A percentile compares a stretch with the other conserved stretches of the same genome.
These are phyloP conservation scores for Rutstroemia sp. DNA, from an alignment of 2,329 filamentous ascomycete genomes.

Conservation along the genomic window DNA sequence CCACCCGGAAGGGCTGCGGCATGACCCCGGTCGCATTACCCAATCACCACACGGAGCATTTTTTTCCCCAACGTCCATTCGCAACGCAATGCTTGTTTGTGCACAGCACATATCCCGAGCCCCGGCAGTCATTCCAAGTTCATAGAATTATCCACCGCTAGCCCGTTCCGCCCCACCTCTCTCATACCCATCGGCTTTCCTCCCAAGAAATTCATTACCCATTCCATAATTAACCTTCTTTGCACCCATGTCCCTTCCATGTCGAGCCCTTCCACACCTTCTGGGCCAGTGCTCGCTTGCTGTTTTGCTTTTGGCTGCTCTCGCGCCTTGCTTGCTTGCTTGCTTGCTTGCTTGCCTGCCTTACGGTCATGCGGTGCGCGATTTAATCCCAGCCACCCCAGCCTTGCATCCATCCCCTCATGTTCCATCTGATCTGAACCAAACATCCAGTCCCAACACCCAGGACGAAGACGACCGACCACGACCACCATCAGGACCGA, in stretches of 20 bases:
- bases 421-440: background rate
- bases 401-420: background rate
- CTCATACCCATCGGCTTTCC: background rate
- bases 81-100: no score
- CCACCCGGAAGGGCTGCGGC: constrained; percentile 2
- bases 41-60: background rate
- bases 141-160: background rate
- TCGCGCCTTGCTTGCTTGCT: background rate
- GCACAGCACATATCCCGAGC: no score
- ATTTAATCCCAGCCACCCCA: background rate
- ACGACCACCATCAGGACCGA: background rate
- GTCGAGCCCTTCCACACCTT: background rate
- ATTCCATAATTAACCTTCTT: background rate
- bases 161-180: background rate
- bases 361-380: background rate
- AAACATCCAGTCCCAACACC: background rate
- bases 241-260: background rate
- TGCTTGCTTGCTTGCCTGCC: background rate
- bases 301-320: background rate
- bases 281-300: background rate
- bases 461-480: background rate
- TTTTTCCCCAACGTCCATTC: no score
- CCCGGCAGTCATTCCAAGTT: no score
- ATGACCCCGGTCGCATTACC: constrained; percentile 8
- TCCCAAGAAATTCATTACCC: background rate